Conservation (phyloP, 306 rosid genomes). For the Glycine latifolia region DNA sequence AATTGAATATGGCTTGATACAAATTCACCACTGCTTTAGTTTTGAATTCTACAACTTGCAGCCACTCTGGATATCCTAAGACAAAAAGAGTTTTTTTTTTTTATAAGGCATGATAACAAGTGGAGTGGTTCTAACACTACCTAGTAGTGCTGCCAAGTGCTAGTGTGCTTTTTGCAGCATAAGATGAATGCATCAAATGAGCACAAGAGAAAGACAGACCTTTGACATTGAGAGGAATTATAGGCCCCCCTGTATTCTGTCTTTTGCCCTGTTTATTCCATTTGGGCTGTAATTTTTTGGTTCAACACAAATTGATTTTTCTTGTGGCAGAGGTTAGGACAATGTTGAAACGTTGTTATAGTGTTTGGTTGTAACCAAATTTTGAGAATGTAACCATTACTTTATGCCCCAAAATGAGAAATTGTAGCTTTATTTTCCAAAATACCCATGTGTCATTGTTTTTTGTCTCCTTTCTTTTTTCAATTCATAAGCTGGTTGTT, state of each 20-base stretch:
- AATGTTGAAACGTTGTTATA: slow-evolving; percentile 12
- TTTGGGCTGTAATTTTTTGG: slow-evolving; percentile 2
- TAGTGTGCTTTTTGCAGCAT: not conserved
- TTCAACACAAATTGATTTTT: not conserved
- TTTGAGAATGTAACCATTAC: slow-evolving; percentile 17
- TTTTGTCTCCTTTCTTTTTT: too few species aligned
- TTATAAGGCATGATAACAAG: not conserved
- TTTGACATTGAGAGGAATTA: not conserved
- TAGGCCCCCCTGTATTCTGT: not conserved
- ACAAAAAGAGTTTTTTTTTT: not conserved
- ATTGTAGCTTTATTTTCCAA: not conserved
- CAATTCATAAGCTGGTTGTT: too few species aligned
- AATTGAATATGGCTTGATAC: slow-evolving; percentile 47
- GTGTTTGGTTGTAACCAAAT: not conserved
- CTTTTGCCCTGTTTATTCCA: slow-evolving; percentile 18
- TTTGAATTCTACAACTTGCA: not conserved
- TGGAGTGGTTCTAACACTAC: not conserved
- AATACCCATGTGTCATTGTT: not conserved
- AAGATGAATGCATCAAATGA: not conserved
- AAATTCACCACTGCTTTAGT: not conserved
- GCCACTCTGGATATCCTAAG: slow-evolving; percentile 19
- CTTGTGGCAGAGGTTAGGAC: not conserved
- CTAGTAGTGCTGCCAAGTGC: not conserved
- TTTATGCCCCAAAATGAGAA: not conserved
- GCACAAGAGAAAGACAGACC: not conserved